Percentiles rank a stretch among this genome's conserved stretches.
Conservation (phyloP, 352 stramenopile species). For the Poterioochromonas sp. region DNA sequence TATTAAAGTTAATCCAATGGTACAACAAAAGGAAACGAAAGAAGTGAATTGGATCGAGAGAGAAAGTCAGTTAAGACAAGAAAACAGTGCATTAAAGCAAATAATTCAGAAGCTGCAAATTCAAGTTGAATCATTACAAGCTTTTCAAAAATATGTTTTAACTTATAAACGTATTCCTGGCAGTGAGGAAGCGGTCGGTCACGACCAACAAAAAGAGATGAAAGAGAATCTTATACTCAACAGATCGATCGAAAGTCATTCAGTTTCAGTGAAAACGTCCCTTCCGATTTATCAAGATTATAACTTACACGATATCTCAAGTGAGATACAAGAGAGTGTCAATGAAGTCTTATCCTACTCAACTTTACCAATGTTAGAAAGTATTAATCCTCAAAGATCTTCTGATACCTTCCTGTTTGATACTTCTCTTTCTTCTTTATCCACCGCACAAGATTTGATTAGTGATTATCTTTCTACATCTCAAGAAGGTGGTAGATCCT, state of each 20-base stretch:
- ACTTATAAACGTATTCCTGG: no score
- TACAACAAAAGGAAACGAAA: constrained; percentile 6
- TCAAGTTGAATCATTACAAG: not conserved
- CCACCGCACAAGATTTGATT: not conserved
- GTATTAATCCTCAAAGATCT: no score
- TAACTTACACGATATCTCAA: no score
- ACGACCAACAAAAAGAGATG: no score
- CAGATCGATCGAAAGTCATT: no score
- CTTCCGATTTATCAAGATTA: no score
- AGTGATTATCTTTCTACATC: not conserved
- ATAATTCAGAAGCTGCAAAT: constrained; percentile 14
- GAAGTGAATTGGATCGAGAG: constrained; percentile 37
- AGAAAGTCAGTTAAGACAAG: constrained; percentile 33
- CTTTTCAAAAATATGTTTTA: not conserved
- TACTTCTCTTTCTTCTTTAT: not conserved
- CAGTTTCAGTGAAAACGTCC: no score
- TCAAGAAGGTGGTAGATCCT: not conserved
- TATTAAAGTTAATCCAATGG: constrained; percentile 55
- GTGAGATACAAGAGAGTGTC: no score
- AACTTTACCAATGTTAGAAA: no score
- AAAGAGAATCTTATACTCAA: no score
- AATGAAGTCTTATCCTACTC: no score
- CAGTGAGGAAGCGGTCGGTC: no score
- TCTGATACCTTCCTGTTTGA: not conserved
- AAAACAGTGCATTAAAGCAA: constrained; percentile 33